phyloP scores from a whole-genome alignment of 257 asterid species.

The Solanum virginianum region DNA sequence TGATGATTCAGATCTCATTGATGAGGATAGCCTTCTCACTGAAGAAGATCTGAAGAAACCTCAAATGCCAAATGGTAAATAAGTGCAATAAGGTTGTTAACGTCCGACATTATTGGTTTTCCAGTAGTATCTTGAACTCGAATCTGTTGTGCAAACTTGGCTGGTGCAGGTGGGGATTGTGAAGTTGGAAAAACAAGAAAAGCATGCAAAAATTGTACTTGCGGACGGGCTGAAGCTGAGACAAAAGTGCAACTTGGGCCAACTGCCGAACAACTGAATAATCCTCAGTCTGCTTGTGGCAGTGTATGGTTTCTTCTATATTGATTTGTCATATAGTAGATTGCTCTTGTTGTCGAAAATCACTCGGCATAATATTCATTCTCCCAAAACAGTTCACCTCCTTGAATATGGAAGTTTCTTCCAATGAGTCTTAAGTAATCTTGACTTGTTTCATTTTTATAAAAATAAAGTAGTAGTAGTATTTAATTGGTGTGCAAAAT shows the following conservation, averaged over 20 bases:
- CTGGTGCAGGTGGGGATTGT: slow-evolving; percentile 49
- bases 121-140: not conserved
- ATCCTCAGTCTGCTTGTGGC: slow-evolving; percentile 98
- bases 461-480: too few species aligned
- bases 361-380: not conserved
- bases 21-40: slow-evolving; percentile 88
- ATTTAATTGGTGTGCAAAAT: not conserved
- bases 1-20: slow-evolving; percentile 82
- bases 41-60: slow-evolving; percentile 94
- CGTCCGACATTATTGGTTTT: not conserved
- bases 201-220: slow-evolving; percentile 90
- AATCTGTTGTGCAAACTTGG: not conserved
- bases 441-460: not conserved
- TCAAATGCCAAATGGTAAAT: slow-evolving; percentile 54
- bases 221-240: slow-evolving; percentile 93
- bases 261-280: slow-evolving; percentile 58
- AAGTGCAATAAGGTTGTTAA: not conserved
- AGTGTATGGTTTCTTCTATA: slow-evolving; percentile 32
- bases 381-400: not conserved
- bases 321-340: not conserved
- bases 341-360: not conserved
- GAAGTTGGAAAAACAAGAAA: slow-evolving; percentile 78
- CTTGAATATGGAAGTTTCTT: not conserved
- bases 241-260: slow-evolving; percentile 79
- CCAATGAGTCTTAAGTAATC: not conserved